Conservation (phyloP, 2,329 filamentous ascomycete species). For the Alternaria infectoria region DNA sequence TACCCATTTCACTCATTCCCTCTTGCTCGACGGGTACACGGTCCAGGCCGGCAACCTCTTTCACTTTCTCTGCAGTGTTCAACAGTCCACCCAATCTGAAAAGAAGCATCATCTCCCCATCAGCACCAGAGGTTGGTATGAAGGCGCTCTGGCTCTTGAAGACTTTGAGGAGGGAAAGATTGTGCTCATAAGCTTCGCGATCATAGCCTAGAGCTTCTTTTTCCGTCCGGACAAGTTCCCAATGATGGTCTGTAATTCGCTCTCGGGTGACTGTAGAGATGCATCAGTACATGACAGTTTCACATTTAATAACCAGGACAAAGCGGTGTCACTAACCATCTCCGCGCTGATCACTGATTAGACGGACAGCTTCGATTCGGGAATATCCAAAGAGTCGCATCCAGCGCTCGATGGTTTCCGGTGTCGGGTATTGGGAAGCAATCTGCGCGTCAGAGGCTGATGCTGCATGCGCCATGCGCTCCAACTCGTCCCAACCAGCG, state of each 20-base stretch:
- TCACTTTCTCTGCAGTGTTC: slow-evolving; percentile 29
- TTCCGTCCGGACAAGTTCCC: slow-evolving; percentile 36
- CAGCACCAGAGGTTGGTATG: slow-evolving; percentile 20
- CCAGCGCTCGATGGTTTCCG: slow-evolving; percentile 42
- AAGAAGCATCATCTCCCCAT: slow-evolving; percentile 28
- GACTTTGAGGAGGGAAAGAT: slow-evolving; percentile 34
- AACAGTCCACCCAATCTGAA: slow-evolving; percentile 40
- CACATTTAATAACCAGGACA: background rate
- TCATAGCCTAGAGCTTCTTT: slow-evolving; percentile 47
- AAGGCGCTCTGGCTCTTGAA: slow-evolving; percentile 30
- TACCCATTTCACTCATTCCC: slow-evolving; percentile 26
- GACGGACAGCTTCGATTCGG: slow-evolving; percentile 37
- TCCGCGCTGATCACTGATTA: slow-evolving; percentile 42
- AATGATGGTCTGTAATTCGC: slow-evolving; percentile 47
- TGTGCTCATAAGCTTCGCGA: slow-evolving; percentile 51
- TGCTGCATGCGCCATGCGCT: slow-evolving; percentile 24
- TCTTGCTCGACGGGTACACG: slow-evolving; percentile 32
- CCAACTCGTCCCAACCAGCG: slow-evolving; percentile 17
- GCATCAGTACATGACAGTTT: background rate
- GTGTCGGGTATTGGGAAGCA: slow-evolving; percentile 20
- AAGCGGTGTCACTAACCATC: slow-evolving; percentile 19
- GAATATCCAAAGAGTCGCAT: slow-evolving; percentile 44
- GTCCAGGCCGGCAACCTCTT: slow-evolving; percentile 36
- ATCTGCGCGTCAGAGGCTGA: slow-evolving; percentile 17
- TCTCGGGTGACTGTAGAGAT: slow-evolving; percentile 30